These are phyloP conservation scores for Leccinum imitatum DNA, from an alignment of 768 basidiomycete genomes.

Conservation along the genomic window DNA sequence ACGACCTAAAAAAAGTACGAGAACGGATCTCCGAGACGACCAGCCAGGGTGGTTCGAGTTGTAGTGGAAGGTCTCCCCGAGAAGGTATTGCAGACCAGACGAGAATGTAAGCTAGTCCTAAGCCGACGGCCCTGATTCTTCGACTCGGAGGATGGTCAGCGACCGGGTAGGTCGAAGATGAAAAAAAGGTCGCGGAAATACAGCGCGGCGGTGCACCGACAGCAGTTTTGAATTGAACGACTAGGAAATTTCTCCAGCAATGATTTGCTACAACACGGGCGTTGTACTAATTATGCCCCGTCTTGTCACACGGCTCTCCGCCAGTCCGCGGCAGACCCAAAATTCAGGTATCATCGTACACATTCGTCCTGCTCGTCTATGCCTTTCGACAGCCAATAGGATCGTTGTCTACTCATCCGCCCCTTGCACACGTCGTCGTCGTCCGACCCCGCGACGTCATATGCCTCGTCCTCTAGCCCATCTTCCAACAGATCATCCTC, in stretches of 20 bases:
- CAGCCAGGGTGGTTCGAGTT: slow-evolving; percentile 21
- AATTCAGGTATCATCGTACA: too few species aligned
- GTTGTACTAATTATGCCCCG: slow-evolving; percentile 11
- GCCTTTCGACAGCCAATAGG: slow-evolving; percentile 61
- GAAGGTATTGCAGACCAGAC: slow-evolving; percentile 9
- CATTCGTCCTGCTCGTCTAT: slow-evolving; percentile 28
- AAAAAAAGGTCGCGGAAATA: slow-evolving; percentile 2
- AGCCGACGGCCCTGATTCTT: slow-evolving; percentile 12
- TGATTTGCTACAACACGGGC: not conserved
- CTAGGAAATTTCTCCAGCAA: not conserved
- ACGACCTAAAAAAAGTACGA: slow-evolving; percentile 4
- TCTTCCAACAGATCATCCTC: too few species aligned
- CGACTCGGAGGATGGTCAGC: slow-evolving; percentile 2
- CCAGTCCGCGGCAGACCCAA: not conserved
- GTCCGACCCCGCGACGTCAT: too few species aligned
- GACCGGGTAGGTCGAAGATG: not conserved
- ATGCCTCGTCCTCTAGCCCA: too few species aligned
- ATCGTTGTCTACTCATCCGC: slow-evolving; percentile 33
- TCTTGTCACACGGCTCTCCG: not conserved
- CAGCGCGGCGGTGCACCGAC: not conserved
- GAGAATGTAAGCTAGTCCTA: slow-evolving; percentile 5
- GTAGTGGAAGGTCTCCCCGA: slow-evolving; percentile 5
- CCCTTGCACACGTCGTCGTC: slow-evolving; percentile 18
- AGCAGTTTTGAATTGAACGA: not conserved
- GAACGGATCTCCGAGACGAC: slow-evolving; percentile 19